Base-by-base conservation (phyloP, 305 asterid species). In the Euphrasia arctica region DNA sequence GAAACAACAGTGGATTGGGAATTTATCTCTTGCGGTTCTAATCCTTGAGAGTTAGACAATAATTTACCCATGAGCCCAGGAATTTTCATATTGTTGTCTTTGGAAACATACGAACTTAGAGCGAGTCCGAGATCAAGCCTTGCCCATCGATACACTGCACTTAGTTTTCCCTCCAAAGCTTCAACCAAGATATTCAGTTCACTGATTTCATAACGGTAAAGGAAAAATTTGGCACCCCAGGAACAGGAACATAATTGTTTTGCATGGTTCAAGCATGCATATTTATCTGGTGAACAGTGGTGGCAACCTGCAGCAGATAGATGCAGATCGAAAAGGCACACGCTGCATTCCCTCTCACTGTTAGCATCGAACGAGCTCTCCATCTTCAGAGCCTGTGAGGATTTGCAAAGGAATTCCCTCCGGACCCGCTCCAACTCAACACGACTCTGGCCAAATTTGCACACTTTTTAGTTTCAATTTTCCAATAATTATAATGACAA, bases 131-230 rank as follows among this genome's bases (percentile, higher is more conserved):
- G 81, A 80, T 89, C 92, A 67, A 74, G 87, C 80, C 81, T 89
- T 52, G 95, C 96, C 96, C 96, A 89, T 67, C 96, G 77, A 77
- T 89, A 89, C 34, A 89, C 82, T 48, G 96, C 86, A 77, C 96
- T 89, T 63, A 89, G 73, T 76, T 89, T 89, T 64, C 96, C 95
- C 75, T 84, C 96, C 84, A 89, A 73, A 62, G 96, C 96, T 63
- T 89, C 90, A 56, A 84, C 96, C 79, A 89, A 72, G 50, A 89
- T 68, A 73, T 81, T 84, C 70, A 89, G 72, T 70, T 89, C 96
- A 36, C 62, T 70, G 57, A 89, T 74, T 65, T 83, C 85, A 47
- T 86, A 89, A 36, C 95, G 95, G 63, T 84, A 84, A 45, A 89
- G 95, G 78, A 86, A 89, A 74, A 89, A 89, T 68, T 86, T 86